Evolutionary conservation across 31 red algal species (phyloP).

Genomic region (Pterothamnion heteromorphum): DNA sequence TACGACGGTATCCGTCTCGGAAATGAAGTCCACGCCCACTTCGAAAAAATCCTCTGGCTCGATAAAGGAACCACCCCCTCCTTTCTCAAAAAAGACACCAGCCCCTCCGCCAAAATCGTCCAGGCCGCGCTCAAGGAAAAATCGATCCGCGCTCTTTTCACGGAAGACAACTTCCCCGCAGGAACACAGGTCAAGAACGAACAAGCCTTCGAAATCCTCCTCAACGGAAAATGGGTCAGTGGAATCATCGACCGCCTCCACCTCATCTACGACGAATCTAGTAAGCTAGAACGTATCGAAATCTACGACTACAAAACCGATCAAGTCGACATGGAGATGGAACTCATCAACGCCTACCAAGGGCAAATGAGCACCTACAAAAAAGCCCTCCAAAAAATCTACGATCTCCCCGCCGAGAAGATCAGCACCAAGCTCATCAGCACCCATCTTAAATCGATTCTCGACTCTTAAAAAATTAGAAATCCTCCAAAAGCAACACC

Average conservation of each 20-base stretch:
- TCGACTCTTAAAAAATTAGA: too few relatives aligned
- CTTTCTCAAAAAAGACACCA: too few relatives aligned
- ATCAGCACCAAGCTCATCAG: neutral
- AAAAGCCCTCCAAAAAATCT: neutral
- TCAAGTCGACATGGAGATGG: neutral
- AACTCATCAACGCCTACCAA: neutral
- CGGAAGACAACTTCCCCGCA: too few relatives aligned
- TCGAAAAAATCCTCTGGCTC: neutral
- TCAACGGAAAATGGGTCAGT: neutral
- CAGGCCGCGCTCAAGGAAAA: neutral
- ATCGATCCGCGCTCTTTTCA: neutral
- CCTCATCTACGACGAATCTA: neutral
- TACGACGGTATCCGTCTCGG: neutral
- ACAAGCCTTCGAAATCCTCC: neutral
- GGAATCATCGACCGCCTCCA: neutral
- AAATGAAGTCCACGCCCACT: neutral
- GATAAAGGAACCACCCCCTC: neutral
- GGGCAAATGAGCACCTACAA: neutral
- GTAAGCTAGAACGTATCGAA: neutral
- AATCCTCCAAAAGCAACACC: too few relatives aligned
- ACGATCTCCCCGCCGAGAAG: neutral
- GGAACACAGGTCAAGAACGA: neutral
- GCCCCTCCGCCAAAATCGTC: neutral
- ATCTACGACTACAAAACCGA: neutral
- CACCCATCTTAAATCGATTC: neutral